Evolutionary conservation across 768 basidiomycete genomes (phyloP).

Genomic region (Boletus coccyginus): DNA sequence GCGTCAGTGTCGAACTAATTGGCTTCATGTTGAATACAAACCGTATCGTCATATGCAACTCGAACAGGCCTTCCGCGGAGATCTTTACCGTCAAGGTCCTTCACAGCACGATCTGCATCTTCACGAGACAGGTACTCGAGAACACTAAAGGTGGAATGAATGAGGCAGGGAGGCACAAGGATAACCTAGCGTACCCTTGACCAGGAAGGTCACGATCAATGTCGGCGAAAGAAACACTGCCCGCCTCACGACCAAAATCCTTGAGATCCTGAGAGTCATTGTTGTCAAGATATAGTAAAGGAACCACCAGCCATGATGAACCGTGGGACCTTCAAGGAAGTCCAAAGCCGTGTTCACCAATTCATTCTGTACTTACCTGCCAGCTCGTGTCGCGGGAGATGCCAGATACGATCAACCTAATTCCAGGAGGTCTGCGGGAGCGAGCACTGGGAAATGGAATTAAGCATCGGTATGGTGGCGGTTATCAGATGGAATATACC

Average conservation of each 20-base stretch:
- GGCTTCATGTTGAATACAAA: conserved; percentile 33
- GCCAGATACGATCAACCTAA: conserved; percentile 82
- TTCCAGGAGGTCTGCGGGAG: conserved; percentile 73
- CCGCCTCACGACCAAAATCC: conserved; percentile 94
- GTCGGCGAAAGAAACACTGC: conserved; percentile 91
- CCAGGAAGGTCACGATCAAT: conserved; percentile 85
- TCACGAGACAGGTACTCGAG: conserved; percentile 87
- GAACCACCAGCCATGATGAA: conserved; percentile 8
- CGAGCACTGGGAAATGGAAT: conserved; percentile 47
- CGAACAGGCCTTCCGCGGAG: conserved; percentile 81
- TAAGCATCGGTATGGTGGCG: conserved; percentile 11
- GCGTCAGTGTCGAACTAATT: neutral
- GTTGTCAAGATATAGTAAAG: conserved; percentile 19
- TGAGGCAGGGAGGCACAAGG: neutral
- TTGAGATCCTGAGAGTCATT: conserved; percentile 81
- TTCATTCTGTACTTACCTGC: conserved; percentile 73
- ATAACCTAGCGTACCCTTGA: conserved; percentile 65
- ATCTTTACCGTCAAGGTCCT: conserved; percentile 81
- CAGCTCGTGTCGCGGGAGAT: conserved; percentile 95
- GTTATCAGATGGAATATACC: conserved; percentile 37
- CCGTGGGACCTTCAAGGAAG: conserved; percentile 22
- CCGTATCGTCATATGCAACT: conserved; percentile 63
- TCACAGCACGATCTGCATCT: conserved; percentile 93
- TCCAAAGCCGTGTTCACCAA: neutral
- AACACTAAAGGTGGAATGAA: conserved; percentile 48